Base-by-base conservation (phyloP, 345 rosid genomes). In the Gynandropsis gynandra region DNA sequence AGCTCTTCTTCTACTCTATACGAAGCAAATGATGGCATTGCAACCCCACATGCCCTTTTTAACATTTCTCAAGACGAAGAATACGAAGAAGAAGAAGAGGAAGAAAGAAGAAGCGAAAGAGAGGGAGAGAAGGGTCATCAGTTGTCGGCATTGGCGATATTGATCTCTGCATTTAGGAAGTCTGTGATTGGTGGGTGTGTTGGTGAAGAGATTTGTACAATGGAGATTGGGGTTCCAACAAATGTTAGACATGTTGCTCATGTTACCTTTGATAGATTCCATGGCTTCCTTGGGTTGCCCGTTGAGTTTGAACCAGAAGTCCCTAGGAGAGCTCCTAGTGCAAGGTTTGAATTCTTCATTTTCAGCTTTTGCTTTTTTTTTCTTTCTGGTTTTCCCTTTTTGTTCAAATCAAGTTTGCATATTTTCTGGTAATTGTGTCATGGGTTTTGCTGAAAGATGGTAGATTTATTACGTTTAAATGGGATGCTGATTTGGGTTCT, bases 291-390 rank as follows among this genome's bases (percentile, higher is more conserved):
- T 54, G 99, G 99, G 46, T 77, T 93, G 69, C 99, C 99, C 47
- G 88, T 83, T 73, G 99, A 93, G 72, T 81, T 93, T 62, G 95
- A 93, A 70, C 95, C 99, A 21, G 99, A 93, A 56, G 92, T 90
- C 54, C 95, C 89, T 14, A 77, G 85, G 68, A 80, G 85, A 48
- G 82, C 95, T 47, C 98, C 98, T 13, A 90, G 98, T 74, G 96
- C 98, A 65, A 87, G 97, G 96, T 87, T 51, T 3, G 55, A 24
- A 2, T 73, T 52, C 42, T 11, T 24, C 29, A 24, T 35, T 37
- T 10, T 3, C 41, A 37, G 41, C 15, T 10, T 37, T 11, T 0
- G n/a, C 18, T 11, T 59, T n/a, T 1, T 10, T 50, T 47, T 33
- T 13, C 36, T 49, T 51, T 41, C 42, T 36, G n/a, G 29, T 7